These are phyloP conservation scores for Aphanomyces cochlioides DNA, from an alignment of 352 stramenopile species.

Conservation along the genomic window DNA sequence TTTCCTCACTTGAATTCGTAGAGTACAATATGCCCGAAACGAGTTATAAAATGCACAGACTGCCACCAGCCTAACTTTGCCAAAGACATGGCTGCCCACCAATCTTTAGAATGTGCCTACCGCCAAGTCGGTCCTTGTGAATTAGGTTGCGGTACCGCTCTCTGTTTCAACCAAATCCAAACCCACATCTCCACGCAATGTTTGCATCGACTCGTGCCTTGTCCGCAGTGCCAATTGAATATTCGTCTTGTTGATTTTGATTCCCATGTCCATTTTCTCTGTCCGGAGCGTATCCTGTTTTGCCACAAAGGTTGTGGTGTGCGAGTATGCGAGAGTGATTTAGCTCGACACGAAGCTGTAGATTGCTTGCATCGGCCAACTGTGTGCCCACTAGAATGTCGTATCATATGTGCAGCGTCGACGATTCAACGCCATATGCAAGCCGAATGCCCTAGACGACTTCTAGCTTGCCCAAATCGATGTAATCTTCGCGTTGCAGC, in stretches of 20 bases:
- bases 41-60: constrained; percentile 49
- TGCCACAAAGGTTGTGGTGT: constrained; percentile 57
- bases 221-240: constrained; percentile 42
- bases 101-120: constrained; percentile 46
- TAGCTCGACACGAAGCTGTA: constrained; percentile 42
- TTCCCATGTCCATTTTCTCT: constrained; percentile 49
- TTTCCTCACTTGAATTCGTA: constrained; percentile 38
- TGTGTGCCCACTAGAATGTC: constrained; percentile 56
- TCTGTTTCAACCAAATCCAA: constrained; percentile 51
- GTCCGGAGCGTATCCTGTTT: constrained; percentile 45
- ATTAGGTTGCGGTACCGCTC: constrained; percentile 39
- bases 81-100: constrained; percentile 44
- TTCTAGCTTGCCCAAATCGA: constrained; percentile 54
- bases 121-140: constrained; percentile 52
- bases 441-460: constrained; percentile 50
- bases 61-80: constrained; percentile 50
- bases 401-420: constrained; percentile 38
- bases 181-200: constrained; percentile 62
- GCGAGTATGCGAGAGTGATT: constrained; percentile 42
- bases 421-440: constrained; percentile 44
- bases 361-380: constrained; percentile 47
- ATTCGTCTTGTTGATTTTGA: constrained; percentile 40
- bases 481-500: constrained; percentile 57
- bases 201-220: constrained; percentile 43
- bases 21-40: constrained; percentile 47